phyloP scores from a whole-genome alignment of 768 basidiomycete species.

The Lyophyllum shimeji region DNA sequence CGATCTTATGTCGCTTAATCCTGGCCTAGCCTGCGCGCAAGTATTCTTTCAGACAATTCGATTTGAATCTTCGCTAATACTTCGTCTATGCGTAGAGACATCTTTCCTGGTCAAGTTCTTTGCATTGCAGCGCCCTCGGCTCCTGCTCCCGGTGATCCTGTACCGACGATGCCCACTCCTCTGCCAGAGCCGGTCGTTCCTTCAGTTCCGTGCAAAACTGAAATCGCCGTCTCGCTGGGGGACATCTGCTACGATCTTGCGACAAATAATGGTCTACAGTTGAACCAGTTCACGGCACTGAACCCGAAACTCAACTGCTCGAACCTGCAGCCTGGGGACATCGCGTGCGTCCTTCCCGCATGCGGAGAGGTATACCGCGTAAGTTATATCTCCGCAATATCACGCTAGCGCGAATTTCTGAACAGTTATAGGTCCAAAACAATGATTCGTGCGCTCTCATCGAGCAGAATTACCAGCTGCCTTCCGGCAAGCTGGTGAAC shows the following conservation, averaged over 20 bases:
- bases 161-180: neutral
- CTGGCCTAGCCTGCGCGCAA: slow-evolving; percentile 3
- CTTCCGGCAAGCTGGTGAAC: neutral
- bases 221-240: neutral
- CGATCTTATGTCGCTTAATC: slow-evolving; percentile 3
- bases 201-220: neutral
- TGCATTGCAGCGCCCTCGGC: neutral
- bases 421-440: neutral
- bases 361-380: neutral
- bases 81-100: too few relatives aligned
- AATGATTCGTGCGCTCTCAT: neutral
- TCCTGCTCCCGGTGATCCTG: neutral
- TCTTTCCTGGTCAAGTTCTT: slow-evolving; percentile 4
- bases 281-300: neutral
- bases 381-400: neutral
- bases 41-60: too few relatives aligned
- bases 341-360: neutral
- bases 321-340: neutral
- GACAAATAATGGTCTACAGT: neutral
- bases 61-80: too few relatives aligned
- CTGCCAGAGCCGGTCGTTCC: neutral
- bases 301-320: neutral
- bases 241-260: neutral
- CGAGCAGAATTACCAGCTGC: neutral
- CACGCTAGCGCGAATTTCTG: neutral